Conservation (phyloP, 2,329 filamentous ascomycete species). For the Fonsecaea monophora region DNA sequence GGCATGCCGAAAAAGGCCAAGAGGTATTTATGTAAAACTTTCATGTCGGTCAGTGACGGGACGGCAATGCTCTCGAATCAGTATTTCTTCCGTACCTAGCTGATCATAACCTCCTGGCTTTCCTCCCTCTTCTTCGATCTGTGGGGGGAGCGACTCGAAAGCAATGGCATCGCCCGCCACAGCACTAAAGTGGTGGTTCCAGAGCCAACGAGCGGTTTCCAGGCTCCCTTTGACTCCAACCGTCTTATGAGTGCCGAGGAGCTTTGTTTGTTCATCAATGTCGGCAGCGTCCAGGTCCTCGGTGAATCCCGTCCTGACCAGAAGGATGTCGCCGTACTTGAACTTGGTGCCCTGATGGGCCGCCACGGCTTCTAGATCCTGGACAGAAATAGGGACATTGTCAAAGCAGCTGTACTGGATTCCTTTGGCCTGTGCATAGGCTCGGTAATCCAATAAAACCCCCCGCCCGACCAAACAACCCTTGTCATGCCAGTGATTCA, state of each 20-base stretch:
- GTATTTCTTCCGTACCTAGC: too few relatives aligned
- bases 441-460: constrained; percentile 53
- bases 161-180: constrained; percentile 61
- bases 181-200: constrained; percentile 64
- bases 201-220: constrained; percentile 67
- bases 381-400: constrained; percentile 40
- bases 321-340: constrained; percentile 35
- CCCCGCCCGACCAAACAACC: constrained; percentile 53
- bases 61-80: too few relatives aligned
- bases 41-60: too few relatives aligned
- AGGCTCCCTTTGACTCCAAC: constrained; percentile 58
- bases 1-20: too few relatives aligned
- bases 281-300: constrained; percentile 29
- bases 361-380: constrained; percentile 34
- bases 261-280: background rate
- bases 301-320: constrained; percentile 38
- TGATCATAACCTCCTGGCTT: too few relatives aligned
- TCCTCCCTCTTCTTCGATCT: background rate
- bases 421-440: constrained; percentile 50
- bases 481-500: constrained; percentile 40
- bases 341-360: constrained; percentile 29
- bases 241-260: background rate
- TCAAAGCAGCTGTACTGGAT: constrained; percentile 48
- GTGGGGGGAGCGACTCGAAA: constrained; percentile 68
- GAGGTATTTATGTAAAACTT: too few relatives aligned